These are phyloP conservation scores for Citrus hindsii DNA, from an alignment of 345 rosid species.

Conservation along the genomic window DNA sequence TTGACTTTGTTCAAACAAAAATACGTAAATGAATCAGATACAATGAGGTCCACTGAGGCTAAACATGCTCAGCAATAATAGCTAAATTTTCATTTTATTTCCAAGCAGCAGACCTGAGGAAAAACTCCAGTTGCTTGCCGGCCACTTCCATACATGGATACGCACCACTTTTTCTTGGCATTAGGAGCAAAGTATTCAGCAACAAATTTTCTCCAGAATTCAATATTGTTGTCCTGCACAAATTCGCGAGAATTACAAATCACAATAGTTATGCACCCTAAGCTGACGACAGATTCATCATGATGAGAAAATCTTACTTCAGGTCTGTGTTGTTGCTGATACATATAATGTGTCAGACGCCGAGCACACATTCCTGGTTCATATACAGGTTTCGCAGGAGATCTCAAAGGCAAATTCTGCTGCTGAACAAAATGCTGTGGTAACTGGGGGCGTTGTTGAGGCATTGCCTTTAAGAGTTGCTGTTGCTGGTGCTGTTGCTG, in stretches of 20 bases:
- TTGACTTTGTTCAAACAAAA: constrained; percentile 1
- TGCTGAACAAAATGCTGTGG: constrained; percentile 70
- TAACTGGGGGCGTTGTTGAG: constrained; percentile 77
- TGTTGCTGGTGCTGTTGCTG: constrained; percentile 83
- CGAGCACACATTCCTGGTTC: constrained; percentile 98
- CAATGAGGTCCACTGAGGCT: not conserved
- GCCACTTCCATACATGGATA: constrained; percentile 98
- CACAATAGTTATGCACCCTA: constrained; percentile 10
- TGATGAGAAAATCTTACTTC: constrained; percentile 48
- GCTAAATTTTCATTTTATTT: not conserved
- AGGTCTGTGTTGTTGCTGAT: constrained; percentile 93
- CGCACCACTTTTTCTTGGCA: constrained; percentile 98
- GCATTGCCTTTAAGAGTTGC: constrained; percentile 77
- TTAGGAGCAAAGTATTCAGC: constrained; percentile 86
- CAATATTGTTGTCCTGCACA: constrained; percentile 89
- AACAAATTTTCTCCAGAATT: constrained; percentile 97
- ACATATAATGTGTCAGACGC: constrained; percentile 86
- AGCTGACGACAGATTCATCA: constrained; percentile 1
- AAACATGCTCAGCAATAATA: not conserved
- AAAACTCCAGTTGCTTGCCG: constrained; percentile 93
- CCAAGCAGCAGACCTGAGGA: constrained; percentile 73
- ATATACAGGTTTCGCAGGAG: constrained; percentile 66
- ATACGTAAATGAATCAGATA: not conserved
- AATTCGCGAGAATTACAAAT: constrained; percentile 19
- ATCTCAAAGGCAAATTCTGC: constrained; percentile 69